Percentiles rank a stretch among this genome's conserved stretches.
Conservation (phyloP, 352 stramenopile genomes). For the Globisporangium orthogonon region DNA sequence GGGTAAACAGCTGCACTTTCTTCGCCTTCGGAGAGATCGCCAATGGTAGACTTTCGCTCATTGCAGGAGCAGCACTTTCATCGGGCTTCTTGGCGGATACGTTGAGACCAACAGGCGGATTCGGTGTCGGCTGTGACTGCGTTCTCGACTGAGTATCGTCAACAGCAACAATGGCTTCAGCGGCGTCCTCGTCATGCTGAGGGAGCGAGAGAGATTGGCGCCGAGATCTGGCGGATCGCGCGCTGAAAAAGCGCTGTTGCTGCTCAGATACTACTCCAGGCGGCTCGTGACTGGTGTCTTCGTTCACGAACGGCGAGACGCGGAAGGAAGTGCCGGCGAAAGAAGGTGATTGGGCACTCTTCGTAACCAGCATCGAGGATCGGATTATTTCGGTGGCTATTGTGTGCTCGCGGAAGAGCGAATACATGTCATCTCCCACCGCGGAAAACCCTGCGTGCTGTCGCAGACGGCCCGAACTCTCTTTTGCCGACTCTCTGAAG, state of each 20-base stretch:
- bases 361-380: slow-evolving; percentile 20
- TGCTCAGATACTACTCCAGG: neutral
- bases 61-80: neutral
- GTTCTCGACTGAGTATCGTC: neutral
- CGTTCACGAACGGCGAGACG: slow-evolving; percentile 12
- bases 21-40: neutral
- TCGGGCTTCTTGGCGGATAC: neutral
- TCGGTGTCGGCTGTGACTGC: neutral
- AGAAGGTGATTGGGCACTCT: slow-evolving; percentile 8
- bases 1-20: neutral
- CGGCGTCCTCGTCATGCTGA: slow-evolving; percentile 5
- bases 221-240: neutral
- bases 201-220: neutral
- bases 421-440: slow-evolving; percentile 14
- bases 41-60: neutral
- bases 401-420: slow-evolving; percentile 17
- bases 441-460: slow-evolving; percentile 20
- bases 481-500: slow-evolving; percentile 41
- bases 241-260: slow-evolving; percentile 11
- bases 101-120: neutral
- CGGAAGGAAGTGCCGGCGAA: slow-evolving; percentile 4
- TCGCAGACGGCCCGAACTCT: slow-evolving; percentile 37
- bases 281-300: neutral
- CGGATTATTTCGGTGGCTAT: slow-evolving; percentile 26
- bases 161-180: neutral